Conservation (phyloP, 192 early-diverging fungal genomes). For the Spizellomyces punctatus region DNA sequence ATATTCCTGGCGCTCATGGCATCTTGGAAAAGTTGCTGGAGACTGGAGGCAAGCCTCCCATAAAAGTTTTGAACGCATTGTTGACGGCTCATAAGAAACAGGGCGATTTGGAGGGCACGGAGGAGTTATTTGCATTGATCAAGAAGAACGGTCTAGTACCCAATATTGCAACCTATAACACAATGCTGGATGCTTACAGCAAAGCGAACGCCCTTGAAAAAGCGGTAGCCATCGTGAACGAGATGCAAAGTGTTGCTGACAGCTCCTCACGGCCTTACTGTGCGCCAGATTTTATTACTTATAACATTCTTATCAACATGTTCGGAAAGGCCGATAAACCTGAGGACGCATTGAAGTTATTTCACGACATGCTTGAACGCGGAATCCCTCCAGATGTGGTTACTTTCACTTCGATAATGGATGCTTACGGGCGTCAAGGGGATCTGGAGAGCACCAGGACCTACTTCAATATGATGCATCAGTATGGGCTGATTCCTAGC, state of each 20-base stretch:
- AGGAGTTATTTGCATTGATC: background rate
- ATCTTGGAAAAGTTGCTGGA: conserved; percentile 1
- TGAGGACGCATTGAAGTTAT: conserved; percentile 15
- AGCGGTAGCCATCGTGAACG: conserved; percentile 8
- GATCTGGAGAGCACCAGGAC: conserved; percentile 7
- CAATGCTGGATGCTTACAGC: conserved; percentile 23
- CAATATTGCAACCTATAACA: conserved; percentile 28
- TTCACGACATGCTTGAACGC: conserved; percentile 7
- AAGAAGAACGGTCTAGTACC: conserved; percentile 2
- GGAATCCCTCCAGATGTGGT: conserved; percentile 30
- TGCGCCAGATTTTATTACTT: conserved; percentile 7
- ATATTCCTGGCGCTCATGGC: conserved; percentile 7
- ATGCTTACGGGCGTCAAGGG: conserved; percentile 7
- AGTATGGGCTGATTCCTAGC: conserved; percentile 4
- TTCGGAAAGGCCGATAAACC: conserved; percentile 23
- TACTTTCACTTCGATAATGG: conserved; percentile 32
- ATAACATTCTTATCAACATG: conserved; percentile 39
- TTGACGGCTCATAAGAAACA: conserved; percentile 9
- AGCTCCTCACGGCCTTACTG: too few relatives aligned
- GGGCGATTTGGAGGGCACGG: conserved; percentile 8
- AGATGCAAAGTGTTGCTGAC: conserved; percentile 30
- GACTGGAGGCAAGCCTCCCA: background rate
- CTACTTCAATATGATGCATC: conserved; percentile 2
- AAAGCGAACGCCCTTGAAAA: conserved; percentile 5
- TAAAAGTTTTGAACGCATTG: conserved; percentile 21